phyloP scores from a whole-genome alignment of 192 early-diverging fungal species.

The Allomyces arbusculus region DNA sequence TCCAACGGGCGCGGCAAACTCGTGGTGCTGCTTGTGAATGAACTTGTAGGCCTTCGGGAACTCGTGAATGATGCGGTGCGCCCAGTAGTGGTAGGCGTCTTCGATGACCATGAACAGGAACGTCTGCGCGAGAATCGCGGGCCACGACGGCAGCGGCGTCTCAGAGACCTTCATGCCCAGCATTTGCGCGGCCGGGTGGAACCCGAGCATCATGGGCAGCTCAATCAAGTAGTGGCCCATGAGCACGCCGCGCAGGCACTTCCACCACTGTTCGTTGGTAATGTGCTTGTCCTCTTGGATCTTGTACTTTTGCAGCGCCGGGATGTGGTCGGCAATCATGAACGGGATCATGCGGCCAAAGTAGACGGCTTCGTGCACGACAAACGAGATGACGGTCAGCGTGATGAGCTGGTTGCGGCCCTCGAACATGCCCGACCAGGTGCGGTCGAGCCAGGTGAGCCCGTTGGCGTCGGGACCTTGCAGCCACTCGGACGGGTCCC shows the following conservation, averaged over 20 bases:
- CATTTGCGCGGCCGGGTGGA: slow-evolving; percentile 59
- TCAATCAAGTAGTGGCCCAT: slow-evolving; percentile 60
- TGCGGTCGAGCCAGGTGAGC: slow-evolving; percentile 19
- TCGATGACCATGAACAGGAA: slow-evolving; percentile 63
- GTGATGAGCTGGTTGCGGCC: slow-evolving; percentile 49
- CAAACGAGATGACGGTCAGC: slow-evolving; percentile 52
- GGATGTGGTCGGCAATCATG: slow-evolving; percentile 63
- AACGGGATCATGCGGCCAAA: slow-evolving; percentile 85
- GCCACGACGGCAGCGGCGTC: slow-evolving; percentile 61
- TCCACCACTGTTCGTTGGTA: slow-evolving; percentile 44
- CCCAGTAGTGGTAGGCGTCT: slow-evolving; percentile 82
- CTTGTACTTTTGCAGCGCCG: slow-evolving; percentile 69
- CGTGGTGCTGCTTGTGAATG: slow-evolving; percentile 90
- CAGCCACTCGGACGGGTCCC: no score
- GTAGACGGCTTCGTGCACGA: slow-evolving; percentile 78
- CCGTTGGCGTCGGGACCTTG: no score
- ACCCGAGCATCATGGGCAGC: slow-evolving; percentile 70
- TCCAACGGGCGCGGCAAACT: slow-evolving; percentile 75
- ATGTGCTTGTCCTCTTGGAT: slow-evolving; percentile 63
- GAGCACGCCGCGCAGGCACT: slow-evolving; percentile 48
- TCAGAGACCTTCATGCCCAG: slow-evolving; percentile 70
- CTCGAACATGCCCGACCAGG: slow-evolving; percentile 43
- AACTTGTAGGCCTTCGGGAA: slow-evolving; percentile 66
- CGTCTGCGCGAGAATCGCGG: slow-evolving; percentile 40
- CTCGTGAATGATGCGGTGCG: slow-evolving; percentile 64